Evolutionary conservation across 371 early-diverging fungal genomes (phyloP), one percentile per base, ranked within the genome.

Genomic region (Zopfochytrium polystomum): DNA sequence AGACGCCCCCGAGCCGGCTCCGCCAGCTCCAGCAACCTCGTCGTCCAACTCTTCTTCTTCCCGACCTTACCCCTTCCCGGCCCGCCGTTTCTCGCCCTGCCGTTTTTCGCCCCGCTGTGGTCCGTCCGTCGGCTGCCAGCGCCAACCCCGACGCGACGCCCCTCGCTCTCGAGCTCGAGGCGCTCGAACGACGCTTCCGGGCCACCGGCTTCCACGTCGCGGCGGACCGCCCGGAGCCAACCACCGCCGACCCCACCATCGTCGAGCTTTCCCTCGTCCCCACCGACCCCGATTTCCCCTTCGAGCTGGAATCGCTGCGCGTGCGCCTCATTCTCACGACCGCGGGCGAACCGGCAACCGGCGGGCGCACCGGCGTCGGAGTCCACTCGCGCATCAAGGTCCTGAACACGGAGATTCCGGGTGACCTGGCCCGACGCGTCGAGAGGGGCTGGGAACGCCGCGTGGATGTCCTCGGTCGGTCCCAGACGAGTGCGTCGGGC

Each of bases 261-360:
- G 38, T 63, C 26, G 57, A 63, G 32, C 53, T 63, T 22, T 49
- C n/a, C 13, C 65, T 88, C 31, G 60, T 67, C 11, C 87, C 87
- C 0, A 77, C 81, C 4, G 89, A 88, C 65, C 89, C 89, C 27
- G 89, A 88, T 60, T 88, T 88, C 60, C 87, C 89, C 1, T 88
- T 79, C 65, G 89, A 88, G 43, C 77, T 88, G 43, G 80, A 80
- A 18, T 46, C 72, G n/a, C 78, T 88, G 15, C 65, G 73, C 44
- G 44, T 86, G 13, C 75, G 78, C 31, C 60, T 88, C 4, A 55
- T 47, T 20, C 67, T 87, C 22, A 86, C 86, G 3, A 61, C 46
- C 15, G 9, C 5, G 4, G 25, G 42, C 20, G 42, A 48, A 13
- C 56, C 52, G 15, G 46, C 33, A 15, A 33, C 53, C 20, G 57